Conservation (phyloP, 23 red algal species). For the Cyanidioschyzon merolae region DNA sequence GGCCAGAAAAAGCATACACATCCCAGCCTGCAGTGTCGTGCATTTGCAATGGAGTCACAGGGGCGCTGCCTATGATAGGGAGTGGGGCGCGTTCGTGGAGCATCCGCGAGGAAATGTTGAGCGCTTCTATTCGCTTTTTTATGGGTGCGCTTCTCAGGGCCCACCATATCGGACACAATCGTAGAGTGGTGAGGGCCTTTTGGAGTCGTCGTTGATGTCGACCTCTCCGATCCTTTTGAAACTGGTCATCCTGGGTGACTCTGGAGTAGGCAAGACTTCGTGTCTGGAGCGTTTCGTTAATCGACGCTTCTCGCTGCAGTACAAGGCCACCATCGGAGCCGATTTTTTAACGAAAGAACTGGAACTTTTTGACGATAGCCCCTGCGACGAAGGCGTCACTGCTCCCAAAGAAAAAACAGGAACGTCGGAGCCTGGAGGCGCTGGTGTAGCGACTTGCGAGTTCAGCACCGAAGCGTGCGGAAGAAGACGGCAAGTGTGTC, state of each 20-base stretch:
- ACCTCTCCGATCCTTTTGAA: constrained; percentile 61
- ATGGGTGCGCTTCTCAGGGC: too few species aligned
- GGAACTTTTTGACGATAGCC: too few species aligned
- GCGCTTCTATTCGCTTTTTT: too few species aligned
- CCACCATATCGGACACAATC: too few species aligned
- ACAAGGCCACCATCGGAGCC: constrained; percentile 99
- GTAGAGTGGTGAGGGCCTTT: too few species aligned
- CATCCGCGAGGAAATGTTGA: too few species aligned
- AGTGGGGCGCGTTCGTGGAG: too few species aligned
- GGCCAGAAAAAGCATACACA: too few species aligned
- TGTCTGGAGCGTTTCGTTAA: constrained; percentile 90
- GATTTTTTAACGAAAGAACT: constrained; percentile 96
- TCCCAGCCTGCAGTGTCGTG: too few species aligned
- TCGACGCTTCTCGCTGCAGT: constrained; percentile 81
- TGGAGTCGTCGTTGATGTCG: too few species aligned
- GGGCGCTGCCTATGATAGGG: too few species aligned
- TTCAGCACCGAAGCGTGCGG: neutral
- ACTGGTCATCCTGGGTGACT: constrained; percentile 87
- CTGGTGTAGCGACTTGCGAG: neutral
- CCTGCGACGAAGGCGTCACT: neutral
- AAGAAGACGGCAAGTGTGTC: constrained; percentile 22
- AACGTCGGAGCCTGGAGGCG: constrained; percentile 13
- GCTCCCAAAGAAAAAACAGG: neutral
- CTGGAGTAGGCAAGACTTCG: constrained; percentile 92
- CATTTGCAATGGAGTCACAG: too few species aligned